Conservation (phyloP, 495 filamentous ascomycete genomes). For the Xylaria scruposa region DNA sequence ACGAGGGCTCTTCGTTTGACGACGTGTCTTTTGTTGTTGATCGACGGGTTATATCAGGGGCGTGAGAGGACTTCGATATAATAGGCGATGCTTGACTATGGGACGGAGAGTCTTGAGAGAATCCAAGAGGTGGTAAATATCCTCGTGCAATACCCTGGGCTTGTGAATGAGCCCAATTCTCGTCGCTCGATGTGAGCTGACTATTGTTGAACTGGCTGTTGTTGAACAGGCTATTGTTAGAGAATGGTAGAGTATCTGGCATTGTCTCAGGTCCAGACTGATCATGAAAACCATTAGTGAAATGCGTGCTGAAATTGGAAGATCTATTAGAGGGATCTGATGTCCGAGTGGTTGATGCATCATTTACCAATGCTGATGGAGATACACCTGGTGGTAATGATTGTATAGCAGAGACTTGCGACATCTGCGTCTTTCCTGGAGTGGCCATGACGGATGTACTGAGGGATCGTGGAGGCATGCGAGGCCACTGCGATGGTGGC, state of each 20-base stretch:
- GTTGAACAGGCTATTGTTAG: too few relatives aligned
- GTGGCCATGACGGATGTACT: constrained; percentile 42
- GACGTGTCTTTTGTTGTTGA: constrained; percentile 51
- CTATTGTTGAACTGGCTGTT: constrained; percentile 25
- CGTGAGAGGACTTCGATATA: constrained; percentile 39
- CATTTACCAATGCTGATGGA: constrained; percentile 76
- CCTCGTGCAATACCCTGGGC: constrained; percentile 54
- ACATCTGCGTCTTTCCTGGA: constrained; percentile 52
- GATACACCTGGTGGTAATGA: constrained; percentile 78
- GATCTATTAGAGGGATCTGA: constrained; percentile 68
- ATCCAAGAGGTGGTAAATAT: constrained; percentile 44
- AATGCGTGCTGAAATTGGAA: constrained; percentile 66
- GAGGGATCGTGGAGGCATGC: constrained; percentile 35
- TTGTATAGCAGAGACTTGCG: constrained; percentile 76
- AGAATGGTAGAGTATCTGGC: constrained; percentile 63
- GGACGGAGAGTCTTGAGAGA: constrained; percentile 42
- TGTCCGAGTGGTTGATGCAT: constrained; percentile 87
- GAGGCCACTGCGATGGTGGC: constrained; percentile 43
- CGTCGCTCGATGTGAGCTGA: constrained; percentile 47
- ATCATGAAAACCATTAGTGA: constrained; percentile 61
- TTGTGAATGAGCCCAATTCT: constrained; percentile 59
- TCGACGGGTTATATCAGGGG: constrained; percentile 42
- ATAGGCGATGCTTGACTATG: constrained; percentile 32
- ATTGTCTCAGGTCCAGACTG: constrained; percentile 43
- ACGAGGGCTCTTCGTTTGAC: constrained; percentile 36